phyloP scores from a whole-genome alignment of 2,329 filamentous ascomycete species.

The Cladosporium phlei region DNA sequence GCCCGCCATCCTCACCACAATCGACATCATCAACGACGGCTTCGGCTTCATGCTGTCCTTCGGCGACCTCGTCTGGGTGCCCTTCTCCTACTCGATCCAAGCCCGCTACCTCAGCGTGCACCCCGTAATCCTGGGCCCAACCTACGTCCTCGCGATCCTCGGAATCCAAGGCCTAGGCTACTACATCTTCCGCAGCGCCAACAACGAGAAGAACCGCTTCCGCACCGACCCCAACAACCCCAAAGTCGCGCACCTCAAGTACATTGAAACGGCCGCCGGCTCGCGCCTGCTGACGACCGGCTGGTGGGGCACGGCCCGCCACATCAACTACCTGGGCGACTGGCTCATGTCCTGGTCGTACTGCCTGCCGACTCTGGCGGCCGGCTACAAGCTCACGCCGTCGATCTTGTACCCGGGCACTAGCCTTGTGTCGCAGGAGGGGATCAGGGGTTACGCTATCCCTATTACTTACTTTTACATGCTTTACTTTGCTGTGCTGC shows the following conservation, averaged over 20 bases:
- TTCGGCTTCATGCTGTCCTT: conserved; percentile 95
- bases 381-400: conserved; percentile 69
- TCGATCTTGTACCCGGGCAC: conserved; percentile 52
- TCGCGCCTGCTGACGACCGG: conserved; percentile 77
- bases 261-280: conserved; percentile 77
- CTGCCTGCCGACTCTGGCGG: conserved; percentile 76
- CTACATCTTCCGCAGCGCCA: conserved; percentile 87
- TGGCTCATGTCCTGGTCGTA: conserved; percentile 94
- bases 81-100: conserved; percentile 82
- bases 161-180: conserved; percentile 69
- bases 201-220: conserved; percentile 93
- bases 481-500: conserved; percentile 79
- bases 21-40: conserved; percentile 88
- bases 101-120: conserved; percentile 78
- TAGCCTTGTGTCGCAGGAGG: conserved; percentile 53
- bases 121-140: conserved; percentile 69
- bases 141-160: conserved; percentile 61
- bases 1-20: conserved; percentile 81
- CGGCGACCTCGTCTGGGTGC: conserved; percentile 88
- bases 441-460: conserved; percentile 76
- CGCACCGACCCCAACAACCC: conserved; percentile 80
- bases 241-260: conserved; percentile 71
- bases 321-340: conserved; percentile 95
- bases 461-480: conserved; percentile 93
- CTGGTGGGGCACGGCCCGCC: conserved; percentile 88